These are phyloP conservation scores for Ogataea zsoltii DNA, from an alignment of 805 yeast species.

Conservation along the genomic window DNA sequence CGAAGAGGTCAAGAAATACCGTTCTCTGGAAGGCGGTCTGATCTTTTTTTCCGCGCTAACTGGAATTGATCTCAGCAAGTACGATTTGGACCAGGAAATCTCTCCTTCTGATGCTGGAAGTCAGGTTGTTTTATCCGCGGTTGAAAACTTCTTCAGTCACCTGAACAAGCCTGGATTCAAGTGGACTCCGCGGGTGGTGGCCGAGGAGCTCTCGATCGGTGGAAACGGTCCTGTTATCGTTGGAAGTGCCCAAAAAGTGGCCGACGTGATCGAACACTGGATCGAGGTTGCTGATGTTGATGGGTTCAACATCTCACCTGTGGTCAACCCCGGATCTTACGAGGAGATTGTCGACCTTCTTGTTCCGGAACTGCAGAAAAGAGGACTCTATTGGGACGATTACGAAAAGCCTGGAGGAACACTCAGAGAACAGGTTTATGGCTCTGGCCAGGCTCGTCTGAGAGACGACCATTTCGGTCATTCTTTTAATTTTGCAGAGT, in stretches of 20 bases:
- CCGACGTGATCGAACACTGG: constrained; percentile 41
- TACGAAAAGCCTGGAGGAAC: constrained; percentile 37
- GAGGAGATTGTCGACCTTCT: constrained; percentile 39
- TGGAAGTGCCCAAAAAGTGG: constrained; percentile 40
- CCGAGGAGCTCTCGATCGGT: constrained; percentile 30
- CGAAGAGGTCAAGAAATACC: constrained; percentile 12
- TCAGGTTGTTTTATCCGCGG: constrained; percentile 35
- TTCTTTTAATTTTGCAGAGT: constrained; percentile 2
- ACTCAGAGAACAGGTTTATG: constrained; percentile 39
- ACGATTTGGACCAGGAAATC: constrained; percentile 34
- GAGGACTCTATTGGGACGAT: constrained; percentile 38
- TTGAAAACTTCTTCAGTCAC: constrained; percentile 13
- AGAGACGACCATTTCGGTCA: constrained; percentile 10
- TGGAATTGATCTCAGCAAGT: constrained; percentile 41
- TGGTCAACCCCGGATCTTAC: constrained; percentile 37
- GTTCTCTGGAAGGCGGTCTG: constrained; percentile 12
- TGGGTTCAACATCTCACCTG: constrained; percentile 44
- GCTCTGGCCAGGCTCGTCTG: constrained; percentile 15
- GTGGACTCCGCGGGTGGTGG: constrained; percentile 28
- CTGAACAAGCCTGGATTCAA: constrained; percentile 17
- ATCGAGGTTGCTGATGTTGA: constrained; percentile 41
- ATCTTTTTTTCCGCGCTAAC: constrained; percentile 27
- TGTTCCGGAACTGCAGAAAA: constrained; percentile 25
- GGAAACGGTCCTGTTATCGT: constrained; percentile 35
- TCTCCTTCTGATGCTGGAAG: constrained; percentile 16